Percentiles rank a stretch among this genome's conserved stretches.
Evolutionary conservation across 176 grass and related monocot genomes (phyloP).

Genomic region (Tuctoria greenei): DNA sequence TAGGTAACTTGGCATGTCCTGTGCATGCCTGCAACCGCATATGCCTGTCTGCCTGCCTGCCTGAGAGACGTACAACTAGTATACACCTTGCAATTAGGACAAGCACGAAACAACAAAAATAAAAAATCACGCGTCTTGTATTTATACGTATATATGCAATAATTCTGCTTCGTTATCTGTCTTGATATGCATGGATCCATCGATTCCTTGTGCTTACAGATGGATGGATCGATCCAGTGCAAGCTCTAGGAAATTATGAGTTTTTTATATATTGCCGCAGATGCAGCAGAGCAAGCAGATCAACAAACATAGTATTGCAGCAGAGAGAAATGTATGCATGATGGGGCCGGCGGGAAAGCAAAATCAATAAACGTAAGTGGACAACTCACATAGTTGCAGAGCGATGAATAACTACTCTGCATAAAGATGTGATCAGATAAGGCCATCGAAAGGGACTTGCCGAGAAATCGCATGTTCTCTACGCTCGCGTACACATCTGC

Average conservation of each 20-base stretch:
- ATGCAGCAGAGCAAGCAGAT: no score
- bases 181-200: neutral
- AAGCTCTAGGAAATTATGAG: neutral
- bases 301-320: no score
- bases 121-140: slow-evolving; percentile 29
- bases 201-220: slow-evolving; percentile 13
- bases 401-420: slow-evolving; percentile 24
- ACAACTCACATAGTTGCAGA: slow-evolving; percentile 29
- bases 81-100: slow-evolving; percentile 34
- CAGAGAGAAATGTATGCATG: neutral
- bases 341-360: neutral
- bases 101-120: slow-evolving; percentile 42
- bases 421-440: slow-evolving; percentile 60
- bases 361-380: slow-evolving; percentile 17
- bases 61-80: slow-evolving; percentile 9
- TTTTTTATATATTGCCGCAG: no score
- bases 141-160: neutral
- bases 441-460: slow-evolving; percentile 58
- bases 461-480: slow-evolving; percentile 53
- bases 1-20: slow-evolving; percentile 30
- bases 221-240: neutral
- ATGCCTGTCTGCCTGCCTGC: slow-evolving; percentile 4
- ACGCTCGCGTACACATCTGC: slow-evolving; percentile 17
- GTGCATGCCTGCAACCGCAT: slow-evolving; percentile 24
- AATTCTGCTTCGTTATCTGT: slow-evolving; percentile 2